phyloP scores from a whole-genome alignment of 2,329 filamentous ascomycete species.

The Nemania sp. region DNA sequence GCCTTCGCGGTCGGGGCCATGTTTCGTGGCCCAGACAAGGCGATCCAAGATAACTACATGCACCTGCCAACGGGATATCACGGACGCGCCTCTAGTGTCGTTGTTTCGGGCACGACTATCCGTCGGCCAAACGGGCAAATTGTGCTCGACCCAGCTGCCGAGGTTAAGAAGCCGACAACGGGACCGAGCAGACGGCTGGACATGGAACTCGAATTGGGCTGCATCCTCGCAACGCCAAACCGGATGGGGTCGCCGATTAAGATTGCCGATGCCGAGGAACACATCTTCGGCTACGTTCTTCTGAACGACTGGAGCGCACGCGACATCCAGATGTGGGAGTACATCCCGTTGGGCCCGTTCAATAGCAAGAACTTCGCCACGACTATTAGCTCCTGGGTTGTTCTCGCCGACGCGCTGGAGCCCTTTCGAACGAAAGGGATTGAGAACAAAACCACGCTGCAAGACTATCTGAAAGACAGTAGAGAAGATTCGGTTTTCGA shows the following conservation, averaged over 20 bases:
- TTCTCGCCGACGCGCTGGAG: conserved; percentile 74
- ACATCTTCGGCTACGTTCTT: conserved; percentile 78
- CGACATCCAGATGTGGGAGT: conserved; percentile 84
- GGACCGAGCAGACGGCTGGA: conserved; percentile 69
- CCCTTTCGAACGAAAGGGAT: conserved; percentile 46
- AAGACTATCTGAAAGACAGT: conserved; percentile 60
- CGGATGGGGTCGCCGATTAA: conserved; percentile 65
- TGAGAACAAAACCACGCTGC: conserved; percentile 41
- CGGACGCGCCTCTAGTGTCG: conserved; percentile 74
- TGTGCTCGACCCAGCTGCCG: conserved; percentile 63
- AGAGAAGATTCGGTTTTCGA: conserved; percentile 64
- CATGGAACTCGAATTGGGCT: conserved; percentile 79
- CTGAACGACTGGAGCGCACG: conserved; percentile 88
- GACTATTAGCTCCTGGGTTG: conserved; percentile 77
- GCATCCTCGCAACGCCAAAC: conserved; percentile 69
- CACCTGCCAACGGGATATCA: conserved; percentile 83
- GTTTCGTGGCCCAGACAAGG: conserved; percentile 72
- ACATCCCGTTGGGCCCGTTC: conserved; percentile 79
- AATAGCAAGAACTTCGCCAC: conserved; percentile 84
- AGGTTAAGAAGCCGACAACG: conserved; percentile 65
- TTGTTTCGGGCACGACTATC: conserved; percentile 73
- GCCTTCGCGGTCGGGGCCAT: conserved; percentile 69
- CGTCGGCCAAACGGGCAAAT: conserved; percentile 77
- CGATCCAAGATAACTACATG: conserved; percentile 79
- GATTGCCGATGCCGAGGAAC: conserved; percentile 66